These are phyloP conservation scores for Silene latifolia DNA, from an alignment of 148 eudicot genomes.

Conservation along the genomic window DNA sequence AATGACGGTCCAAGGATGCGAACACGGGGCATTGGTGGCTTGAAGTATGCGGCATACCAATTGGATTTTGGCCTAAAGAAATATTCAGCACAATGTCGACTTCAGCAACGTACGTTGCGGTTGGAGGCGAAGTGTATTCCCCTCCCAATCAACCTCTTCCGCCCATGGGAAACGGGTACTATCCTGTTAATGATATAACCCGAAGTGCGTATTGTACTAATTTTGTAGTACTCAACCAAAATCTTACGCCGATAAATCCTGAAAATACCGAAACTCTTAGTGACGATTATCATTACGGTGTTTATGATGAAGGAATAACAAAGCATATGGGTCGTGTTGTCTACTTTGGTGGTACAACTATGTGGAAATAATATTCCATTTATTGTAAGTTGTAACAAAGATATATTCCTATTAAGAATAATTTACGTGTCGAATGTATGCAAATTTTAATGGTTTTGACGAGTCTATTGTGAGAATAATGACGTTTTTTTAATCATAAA, in stretches of 20 bases:
- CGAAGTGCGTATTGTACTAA: background rate
- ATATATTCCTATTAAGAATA: too few relatives aligned
- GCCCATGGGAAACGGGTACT: slow-evolving; percentile 3
- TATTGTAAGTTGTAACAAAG: background rate
- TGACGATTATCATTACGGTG: slow-evolving; percentile 5
- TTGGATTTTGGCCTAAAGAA: background rate
- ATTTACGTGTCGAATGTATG: too few relatives aligned
- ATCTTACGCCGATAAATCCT: background rate
- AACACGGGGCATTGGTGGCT: slow-evolving; percentile 3
- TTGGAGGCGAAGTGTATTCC: background rate
- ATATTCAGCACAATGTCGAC: background rate
- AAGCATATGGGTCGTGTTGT: background rate
- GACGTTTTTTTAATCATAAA: too few relatives aligned
- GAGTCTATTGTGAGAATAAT: too few relatives aligned
- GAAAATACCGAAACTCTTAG: background rate
- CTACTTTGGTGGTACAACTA: background rate
- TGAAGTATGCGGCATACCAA: background rate
- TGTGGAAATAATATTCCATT: background rate
- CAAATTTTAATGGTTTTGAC: too few relatives aligned
- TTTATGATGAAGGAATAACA: background rate
- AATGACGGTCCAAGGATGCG: background rate
- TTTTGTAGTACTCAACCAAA: background rate
- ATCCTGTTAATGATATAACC: background rate
- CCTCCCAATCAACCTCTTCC: background rate
- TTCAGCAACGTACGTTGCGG: slow-evolving; percentile 1